Base-by-base conservation (phyloP, 2,329 filamentous ascomycete genomes). In the Atkinsonella texensis region DNA sequence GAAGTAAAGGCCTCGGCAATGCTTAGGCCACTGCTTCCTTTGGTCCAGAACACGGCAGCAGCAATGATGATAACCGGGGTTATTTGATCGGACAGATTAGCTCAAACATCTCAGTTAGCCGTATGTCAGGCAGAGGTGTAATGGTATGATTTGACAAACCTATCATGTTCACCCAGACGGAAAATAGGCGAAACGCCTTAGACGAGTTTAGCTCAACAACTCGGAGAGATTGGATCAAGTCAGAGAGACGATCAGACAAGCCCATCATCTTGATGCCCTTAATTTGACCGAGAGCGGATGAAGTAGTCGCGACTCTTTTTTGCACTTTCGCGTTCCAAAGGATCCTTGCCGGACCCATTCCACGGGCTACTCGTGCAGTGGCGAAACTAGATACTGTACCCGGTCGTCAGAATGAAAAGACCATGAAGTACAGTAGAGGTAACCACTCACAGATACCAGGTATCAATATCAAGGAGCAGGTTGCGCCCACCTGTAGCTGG, bases 401-500 rank as follows among this genome's bases (percentile, higher is more conserved):
- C 28, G 7, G 28, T 28, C 4, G 4, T 28, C 28, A 28, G 28
- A 7, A 8, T 3, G 28, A 28, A 28, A 28, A 28, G 28, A 28
- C 28, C 28, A 28, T 28, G 28, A 6, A 8, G 4, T 28, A 28
- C 4, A 7, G 28, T 28, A 28, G 4, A 28, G 5, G 28, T 28
- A 8, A 28, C 4, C 28, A 8, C 18, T 20, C 13, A 8, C 41
- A 46, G 12, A 20, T 5, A 1, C 15, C 13, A 45, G 44, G 35
- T n/a, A 33, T 38, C 15, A 32, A 32, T 31, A 35, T 75, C 62
- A 0, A 68, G 0, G 70, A 59, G 40, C 74, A 79, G 0, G 74
- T 73, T 0, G 65, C 61, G 0, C 76, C 75, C 1, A 80, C 57
- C 46, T 75, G 67, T 4, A 56, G 57, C 18, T 76, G 63, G 0